Evolutionary conservation across 495 filamentous ascomycete species (phyloP), one percentile per base, ranked within the genome.

Genomic region (Chlorociboria aeruginascens): DNA sequence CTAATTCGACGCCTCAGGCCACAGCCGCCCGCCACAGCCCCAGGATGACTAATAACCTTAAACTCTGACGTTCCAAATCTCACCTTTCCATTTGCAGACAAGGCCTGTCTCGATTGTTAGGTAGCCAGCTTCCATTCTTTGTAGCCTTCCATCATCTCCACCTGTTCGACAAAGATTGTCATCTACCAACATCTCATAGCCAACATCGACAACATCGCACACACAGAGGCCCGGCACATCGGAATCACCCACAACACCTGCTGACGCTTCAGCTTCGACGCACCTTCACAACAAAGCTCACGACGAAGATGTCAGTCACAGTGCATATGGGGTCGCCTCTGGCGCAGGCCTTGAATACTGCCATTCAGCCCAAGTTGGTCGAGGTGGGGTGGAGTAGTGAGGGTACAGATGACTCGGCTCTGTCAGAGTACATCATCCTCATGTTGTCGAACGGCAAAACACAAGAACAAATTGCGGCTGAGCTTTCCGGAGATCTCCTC

Each of bases 371-470:
- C n/a, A 96, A 96, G 66, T 67, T 98, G 55, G 79, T 88, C n/a
- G 90, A 98, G 63, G 82, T 89, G 48, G 89, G 88, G 48, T 96
- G 90, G 92, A 85, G 78, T 37, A 78, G 81, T 38, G 84, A 82
- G 36, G 82, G 79, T 48, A 43, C 38, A 28, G 86, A 89, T 59
- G 90, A 86, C 58, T 80, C 83, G 12, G 84, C 88, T 10, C 73
- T 98, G 48, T 82, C 86, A 36, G 92, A 98, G 66, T 98, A 96
- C 63, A 90, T 98, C 52, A 83, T 95, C 39, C 73, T 95, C 45
- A 97, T 96, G 90, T 75, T 98, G 29, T 86, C 83, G 48, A 96
- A 96, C 63, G 86, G 89, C 48, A 95, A 95, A 66, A 85, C 82
- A 7, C 81, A 92, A 60, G 78, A 86, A 38, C 82, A 95, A 57